phyloP scores from a whole-genome alignment of 2,329 filamentous ascomycete species.

The Aureobasidium sp. region DNA sequence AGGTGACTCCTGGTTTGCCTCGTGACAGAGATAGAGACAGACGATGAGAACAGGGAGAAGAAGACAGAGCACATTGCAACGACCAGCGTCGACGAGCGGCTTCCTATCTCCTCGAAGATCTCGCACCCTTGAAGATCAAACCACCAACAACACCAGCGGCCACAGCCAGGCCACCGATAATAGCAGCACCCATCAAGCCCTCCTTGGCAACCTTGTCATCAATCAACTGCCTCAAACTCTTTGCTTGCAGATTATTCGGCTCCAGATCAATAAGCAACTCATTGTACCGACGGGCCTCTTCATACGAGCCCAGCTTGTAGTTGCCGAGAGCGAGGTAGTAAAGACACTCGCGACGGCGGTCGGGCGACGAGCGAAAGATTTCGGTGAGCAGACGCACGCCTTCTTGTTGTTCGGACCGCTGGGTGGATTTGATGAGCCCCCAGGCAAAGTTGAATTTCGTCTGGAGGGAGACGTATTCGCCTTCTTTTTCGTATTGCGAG shows the following conservation, averaged over 20 bases:
- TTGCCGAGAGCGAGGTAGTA: conserved; percentile 97
- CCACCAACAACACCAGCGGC: conserved; percentile 90
- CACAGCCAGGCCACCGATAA: conserved; percentile 86
- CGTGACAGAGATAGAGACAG: background rate
- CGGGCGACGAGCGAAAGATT: conserved; percentile 89
- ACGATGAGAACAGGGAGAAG: background rate
- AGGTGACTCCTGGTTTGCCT: background rate
- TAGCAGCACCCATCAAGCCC: conserved; percentile 87
- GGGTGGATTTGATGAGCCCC: conserved; percentile 91
- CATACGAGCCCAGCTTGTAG: conserved; percentile 97
- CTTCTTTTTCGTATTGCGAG: conserved; percentile 94
- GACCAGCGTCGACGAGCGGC: background rate
- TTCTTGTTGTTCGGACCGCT: conserved; percentile 81
- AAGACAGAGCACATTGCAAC: background rate
- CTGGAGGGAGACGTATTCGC: conserved; percentile 91
- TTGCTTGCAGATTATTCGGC: conserved; percentile 82
- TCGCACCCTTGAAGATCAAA: conserved; percentile 68
- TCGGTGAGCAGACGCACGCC: conserved; percentile 90
- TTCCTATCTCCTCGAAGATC: conserved; percentile 3
- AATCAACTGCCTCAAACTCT: conserved; percentile 77
- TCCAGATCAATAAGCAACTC: conserved; percentile 87
- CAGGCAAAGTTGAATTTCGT: conserved; percentile 99
- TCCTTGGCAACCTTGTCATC: conserved; percentile 96
- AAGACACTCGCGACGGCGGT: conserved; percentile 92
- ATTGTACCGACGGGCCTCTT: conserved; percentile 89